Percentiles rank a stretch among this genome's conserved stretches.
These are phyloP conservation scores for Grosmannia serpens DNA, from an alignment of 2,329 filamentous ascomycete genomes.

Conservation along the genomic window DNA sequence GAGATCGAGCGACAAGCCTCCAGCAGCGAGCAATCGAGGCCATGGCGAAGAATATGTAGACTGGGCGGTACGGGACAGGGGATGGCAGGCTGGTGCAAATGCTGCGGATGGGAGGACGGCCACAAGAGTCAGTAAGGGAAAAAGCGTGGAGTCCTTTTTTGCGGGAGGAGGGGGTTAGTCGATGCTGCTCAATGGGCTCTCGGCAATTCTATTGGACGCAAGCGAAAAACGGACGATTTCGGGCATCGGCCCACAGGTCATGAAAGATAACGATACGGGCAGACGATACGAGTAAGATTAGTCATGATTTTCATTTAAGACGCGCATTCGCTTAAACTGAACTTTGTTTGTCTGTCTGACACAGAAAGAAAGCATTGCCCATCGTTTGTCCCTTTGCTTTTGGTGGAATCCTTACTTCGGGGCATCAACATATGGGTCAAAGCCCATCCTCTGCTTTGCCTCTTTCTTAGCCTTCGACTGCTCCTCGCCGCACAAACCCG, in stretches of 20 bases:
- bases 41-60: slow-evolving; percentile 28
- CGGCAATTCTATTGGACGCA: slow-evolving; percentile 3
- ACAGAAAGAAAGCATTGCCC: not conserved
- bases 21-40: slow-evolving; percentile 50
- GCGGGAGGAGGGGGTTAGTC: not conserved
- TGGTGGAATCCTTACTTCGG: slow-evolving; percentile 13
- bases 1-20: slow-evolving; percentile 33
- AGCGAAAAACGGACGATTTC: slow-evolving; percentile 7
- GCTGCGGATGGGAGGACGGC: not conserved
- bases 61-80: not conserved
- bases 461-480: slow-evolving; percentile 32
- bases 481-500: slow-evolving; percentile 34
- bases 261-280: not conserved
- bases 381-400: not conserved
- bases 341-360: not conserved
- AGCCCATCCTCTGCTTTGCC: slow-evolving; percentile 38
- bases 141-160: not conserved
- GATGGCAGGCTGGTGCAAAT: not conserved
- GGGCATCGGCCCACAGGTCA: not conserved
- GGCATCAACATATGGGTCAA: slow-evolving; percentile 43
- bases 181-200: not conserved
- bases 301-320: too few species aligned
- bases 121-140: not conserved
- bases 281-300: not conserved
- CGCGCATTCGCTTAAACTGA: not conserved